Percentiles rank a stretch among this genome's conserved stretches.
Conservation (phyloP, 2,329 filamentous ascomycete genomes). For the Fusarium decemcellulare region DNA sequence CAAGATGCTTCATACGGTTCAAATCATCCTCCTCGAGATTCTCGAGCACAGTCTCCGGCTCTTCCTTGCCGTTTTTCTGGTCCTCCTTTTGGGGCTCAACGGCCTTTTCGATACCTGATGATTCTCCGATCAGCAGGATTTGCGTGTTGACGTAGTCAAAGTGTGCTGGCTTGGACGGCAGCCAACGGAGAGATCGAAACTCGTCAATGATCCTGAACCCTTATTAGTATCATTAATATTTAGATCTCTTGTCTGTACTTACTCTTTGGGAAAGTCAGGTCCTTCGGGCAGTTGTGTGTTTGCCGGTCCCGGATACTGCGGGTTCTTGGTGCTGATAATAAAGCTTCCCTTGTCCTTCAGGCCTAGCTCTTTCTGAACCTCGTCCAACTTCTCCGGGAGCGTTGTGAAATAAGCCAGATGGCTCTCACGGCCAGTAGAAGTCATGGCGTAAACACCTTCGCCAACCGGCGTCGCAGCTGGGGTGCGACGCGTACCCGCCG, state of each 20-base stretch:
- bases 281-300: constrained; percentile 73
- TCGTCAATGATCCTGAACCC: constrained; percentile 73
- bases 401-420: constrained; percentile 88
- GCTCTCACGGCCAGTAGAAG: constrained; percentile 77
- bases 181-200: constrained; percentile 82
- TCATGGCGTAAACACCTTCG: constrained; percentile 89
- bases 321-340: constrained; percentile 85
- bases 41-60: constrained; percentile 79
- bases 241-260: constrained; percentile 47
- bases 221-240: constrained; percentile 6
- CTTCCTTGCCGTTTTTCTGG: constrained; percentile 55
- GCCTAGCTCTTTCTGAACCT: constrained; percentile 83
- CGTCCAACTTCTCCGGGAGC: constrained; percentile 76
- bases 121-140: constrained; percentile 83
- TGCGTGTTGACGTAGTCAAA: constrained; percentile 83
- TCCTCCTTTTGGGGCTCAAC: constrained; percentile 58
- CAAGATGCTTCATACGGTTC: constrained; percentile 70
- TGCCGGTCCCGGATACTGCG: constrained; percentile 75
- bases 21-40: constrained; percentile 83
- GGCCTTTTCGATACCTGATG: constrained; percentile 69
- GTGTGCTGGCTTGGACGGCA: constrained; percentile 79
- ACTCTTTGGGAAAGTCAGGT: constrained; percentile 80
- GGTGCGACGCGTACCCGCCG: constrained; percentile 75
- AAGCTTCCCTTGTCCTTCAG: constrained; percentile 81
- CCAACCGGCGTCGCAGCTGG: constrained; percentile 82